Evolutionary conservation across 2,329 filamentous ascomycete genomes (phyloP), one percentile per base, ranked within the genome.

Genomic region (Chaetomium strumarium): DNA sequence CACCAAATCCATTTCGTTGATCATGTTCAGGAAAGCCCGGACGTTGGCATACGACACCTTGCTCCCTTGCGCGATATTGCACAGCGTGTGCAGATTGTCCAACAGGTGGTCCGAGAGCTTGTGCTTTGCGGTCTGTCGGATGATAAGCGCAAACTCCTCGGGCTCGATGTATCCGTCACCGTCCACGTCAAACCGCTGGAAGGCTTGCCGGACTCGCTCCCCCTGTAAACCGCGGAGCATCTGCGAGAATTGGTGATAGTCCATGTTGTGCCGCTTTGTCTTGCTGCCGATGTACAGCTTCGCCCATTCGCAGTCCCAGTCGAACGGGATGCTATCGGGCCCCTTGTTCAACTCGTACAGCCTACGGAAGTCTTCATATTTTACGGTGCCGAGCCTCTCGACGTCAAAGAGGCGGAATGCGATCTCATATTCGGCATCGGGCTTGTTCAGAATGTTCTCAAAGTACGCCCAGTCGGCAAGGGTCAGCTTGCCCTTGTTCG

Each of bases 11-110:
- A 99, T 96, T 72, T 97, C 91, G 65, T 88, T 85, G 63, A 99
- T 92, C 71, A 99, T 85, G 69, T 99, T 99, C 75, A 96, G 91
- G 75, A 99, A 99, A 36, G 93, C 93, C 60, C 93, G 84, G 31
- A 99, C 93, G 67, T 95, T 96, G 68, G 93, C 90, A 67, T 99
- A 99, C 7, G 91, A 96, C 62, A 99, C 93, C 74, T 95, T 96
- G 75, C 84, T 93, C 57, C 90, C 85, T 33, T 85, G 78, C 8
- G 89, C 90, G 68, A 97, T 95, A 73, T 96, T 96, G 81, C 92
- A 97, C 38, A 99, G 81, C 1, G 90, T 93, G 58, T 88, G 84
- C 43, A 99, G 80, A 71, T 97, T 92, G 61, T 91, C 84, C 46
- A 99, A 79, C 39, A 99, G 77, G 70, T 99, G 91, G 71, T 99